phyloP scores from a whole-genome alignment of 2,329 filamentous ascomycete genomes.

The Venturia pyrina region DNA sequence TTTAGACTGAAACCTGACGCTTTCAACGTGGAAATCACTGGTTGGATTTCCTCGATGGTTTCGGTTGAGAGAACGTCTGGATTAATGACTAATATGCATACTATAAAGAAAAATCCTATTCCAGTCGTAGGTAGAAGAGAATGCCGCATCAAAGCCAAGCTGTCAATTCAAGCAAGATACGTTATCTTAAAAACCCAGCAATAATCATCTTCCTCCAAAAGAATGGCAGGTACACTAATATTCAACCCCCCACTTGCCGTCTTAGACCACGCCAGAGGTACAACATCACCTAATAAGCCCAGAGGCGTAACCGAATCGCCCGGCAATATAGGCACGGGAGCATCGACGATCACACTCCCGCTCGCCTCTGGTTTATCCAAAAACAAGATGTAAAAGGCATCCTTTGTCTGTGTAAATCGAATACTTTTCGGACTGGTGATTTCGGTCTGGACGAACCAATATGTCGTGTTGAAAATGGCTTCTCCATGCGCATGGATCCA shows the following conservation, averaged over 20 bases:
- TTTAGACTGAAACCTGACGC: no score
- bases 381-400: conserved; percentile 44
- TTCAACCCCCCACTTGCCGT: not conserved
- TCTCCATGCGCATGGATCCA: conserved; percentile 47
- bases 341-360: conserved; percentile 30
- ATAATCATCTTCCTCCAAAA: not conserved
- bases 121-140: no score
- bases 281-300: not conserved
- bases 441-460: conserved; percentile 41
- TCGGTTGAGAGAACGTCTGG: no score
- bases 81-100: no score
- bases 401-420: conserved; percentile 41
- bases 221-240: not conserved
- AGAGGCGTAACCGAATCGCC: conserved; percentile 34
- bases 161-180: not conserved
- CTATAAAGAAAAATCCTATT: no score
- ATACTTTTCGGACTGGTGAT: conserved; percentile 26
- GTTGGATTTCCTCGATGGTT: no score
- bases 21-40: no score
- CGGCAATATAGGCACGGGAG: conserved; percentile 36
- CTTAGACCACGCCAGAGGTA: not conserved
- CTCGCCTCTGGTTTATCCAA: conserved; percentile 30
- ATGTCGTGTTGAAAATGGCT: conserved; percentile 48
- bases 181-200: not conserved
- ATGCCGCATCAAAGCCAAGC: no score